These are phyloP conservation scores for Sporisorium scitamineum DNA, from an alignment of 1,284 basidiomycete species.

Conservation along the genomic window DNA sequence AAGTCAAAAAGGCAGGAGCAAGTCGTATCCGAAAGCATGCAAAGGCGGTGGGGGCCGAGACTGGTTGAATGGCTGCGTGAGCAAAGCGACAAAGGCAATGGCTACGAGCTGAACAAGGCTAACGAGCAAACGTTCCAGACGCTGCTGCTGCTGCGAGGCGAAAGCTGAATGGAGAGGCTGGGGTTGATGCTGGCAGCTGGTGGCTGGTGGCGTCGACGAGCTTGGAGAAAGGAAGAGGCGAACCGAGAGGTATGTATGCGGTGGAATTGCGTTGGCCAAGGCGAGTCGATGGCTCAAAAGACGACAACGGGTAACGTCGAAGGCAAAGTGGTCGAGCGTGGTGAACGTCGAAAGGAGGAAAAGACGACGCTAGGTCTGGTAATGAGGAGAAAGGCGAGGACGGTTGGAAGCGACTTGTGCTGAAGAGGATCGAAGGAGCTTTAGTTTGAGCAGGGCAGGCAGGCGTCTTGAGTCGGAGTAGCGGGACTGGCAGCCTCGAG, in stretches of 20 bases:
- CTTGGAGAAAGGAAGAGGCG: not conserved
- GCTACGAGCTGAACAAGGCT: not conserved
- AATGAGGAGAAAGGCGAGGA: not conserved
- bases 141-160: conserved; percentile 9
- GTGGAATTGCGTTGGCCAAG: not conserved
- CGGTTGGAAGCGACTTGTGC: not conserved
- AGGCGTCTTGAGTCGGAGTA: conserved; percentile 14
- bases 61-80: not conserved
- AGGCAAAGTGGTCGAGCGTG: not conserved
- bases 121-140: conserved; percentile 28
- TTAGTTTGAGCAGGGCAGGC: conserved; percentile 5
- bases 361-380: not conserved
- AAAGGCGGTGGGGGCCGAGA: not conserved
- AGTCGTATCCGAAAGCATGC: not conserved
- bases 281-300: not conserved
- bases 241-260: not conserved
- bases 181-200: not conserved
- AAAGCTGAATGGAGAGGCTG: not conserved
- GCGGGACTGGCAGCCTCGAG: not conserved
- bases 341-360: not conserved
- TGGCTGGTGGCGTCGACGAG: not conserved
- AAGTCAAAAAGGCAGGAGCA: not conserved
- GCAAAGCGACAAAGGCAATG: not conserved
- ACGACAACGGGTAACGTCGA: not conserved
- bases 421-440: conserved; percentile 14